Conservation (phyloP, 257 asterid species). For the Solanum sejunctum region DNA sequence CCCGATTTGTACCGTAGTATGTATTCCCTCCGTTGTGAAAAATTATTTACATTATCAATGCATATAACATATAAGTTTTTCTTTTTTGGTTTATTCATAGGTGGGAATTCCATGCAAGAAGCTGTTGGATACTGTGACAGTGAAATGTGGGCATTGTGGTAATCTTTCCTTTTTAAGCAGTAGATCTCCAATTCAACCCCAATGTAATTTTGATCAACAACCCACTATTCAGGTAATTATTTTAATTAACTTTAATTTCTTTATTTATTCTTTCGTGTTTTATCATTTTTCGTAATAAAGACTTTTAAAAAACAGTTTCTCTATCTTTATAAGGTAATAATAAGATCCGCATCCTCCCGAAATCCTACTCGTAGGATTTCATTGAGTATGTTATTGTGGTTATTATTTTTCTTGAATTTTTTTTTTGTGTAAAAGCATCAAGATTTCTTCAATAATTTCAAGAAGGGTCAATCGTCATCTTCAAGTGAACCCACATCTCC, state of each 20-base stretch:
- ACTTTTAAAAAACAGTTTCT: no score
- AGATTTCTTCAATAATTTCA: slow-evolving; percentile 49
- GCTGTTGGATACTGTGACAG: slow-evolving; percentile 86
- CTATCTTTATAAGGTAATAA: no score
- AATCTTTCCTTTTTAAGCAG: slow-evolving; percentile 81
- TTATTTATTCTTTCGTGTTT: neutral
- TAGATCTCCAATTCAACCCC: slow-evolving; percentile 59
- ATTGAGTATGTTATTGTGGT: no score
- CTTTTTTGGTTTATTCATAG: slow-evolving; percentile 8
- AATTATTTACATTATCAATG: neutral
- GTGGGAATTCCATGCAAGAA: slow-evolving; percentile 94
- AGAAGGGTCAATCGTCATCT: slow-evolving; percentile 54
- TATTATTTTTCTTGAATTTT: neutral
- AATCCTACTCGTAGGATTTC: no score
- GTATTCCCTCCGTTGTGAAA: neutral
- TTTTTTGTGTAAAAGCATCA: neutral
- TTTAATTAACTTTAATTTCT: neutral
- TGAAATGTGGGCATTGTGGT: slow-evolving; percentile 97
- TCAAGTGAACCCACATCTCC: slow-evolving; percentile 67
- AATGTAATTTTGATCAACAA: slow-evolving; percentile 47
- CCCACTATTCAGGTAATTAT: slow-evolving; percentile 25
- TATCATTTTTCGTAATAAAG: neutral
- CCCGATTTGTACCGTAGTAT: neutral
- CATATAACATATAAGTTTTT: neutral
- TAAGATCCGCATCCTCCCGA: rapidly evolving